phyloP scores from a whole-genome alignment of 2,329 filamentous ascomycete species.

The Dendrostoma leiphaemia region DNA sequence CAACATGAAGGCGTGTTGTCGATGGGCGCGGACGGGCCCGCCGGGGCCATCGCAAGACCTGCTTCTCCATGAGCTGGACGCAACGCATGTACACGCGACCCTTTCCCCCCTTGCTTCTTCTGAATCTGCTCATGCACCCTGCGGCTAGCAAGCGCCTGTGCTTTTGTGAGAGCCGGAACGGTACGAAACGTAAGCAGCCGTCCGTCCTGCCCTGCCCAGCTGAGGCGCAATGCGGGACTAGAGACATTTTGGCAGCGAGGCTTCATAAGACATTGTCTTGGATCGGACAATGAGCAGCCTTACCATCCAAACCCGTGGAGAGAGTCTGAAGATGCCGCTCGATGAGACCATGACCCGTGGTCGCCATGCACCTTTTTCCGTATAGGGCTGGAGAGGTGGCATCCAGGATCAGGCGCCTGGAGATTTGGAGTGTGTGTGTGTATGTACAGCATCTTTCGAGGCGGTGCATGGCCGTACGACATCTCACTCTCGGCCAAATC shows the following conservation, averaged over 20 bases:
- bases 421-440: neutral
- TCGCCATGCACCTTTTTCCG: neutral
- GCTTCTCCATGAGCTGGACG: conserved; percentile 2
- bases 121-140: too few species aligned
- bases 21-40: too few species aligned
- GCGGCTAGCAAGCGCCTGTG: conserved; percentile 1
- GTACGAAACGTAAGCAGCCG: neutral
- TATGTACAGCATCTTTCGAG: neutral
- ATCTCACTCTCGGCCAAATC: conserved; percentile 5
- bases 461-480: conserved; percentile 11
- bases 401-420: conserved; percentile 3
- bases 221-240: conserved; percentile 5
- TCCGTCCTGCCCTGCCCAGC: conserved; percentile 3
- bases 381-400: conserved; percentile 11
- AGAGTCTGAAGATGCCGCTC: conserved; percentile 5
- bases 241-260: conserved; percentile 4
- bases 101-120: neutral
- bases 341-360: conserved; percentile 4
- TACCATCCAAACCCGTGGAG: neutral
- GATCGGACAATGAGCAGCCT: conserved; percentile 5
- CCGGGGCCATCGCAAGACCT: neutral
- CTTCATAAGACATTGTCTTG: conserved; percentile 10
- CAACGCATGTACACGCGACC: conserved; percentile 9
- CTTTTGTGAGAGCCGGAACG: neutral
- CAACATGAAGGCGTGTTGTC: too few species aligned